Conservation (phyloP, 2,329 filamentous ascomycete species). For the Knoxdaviesia capensis region DNA sequence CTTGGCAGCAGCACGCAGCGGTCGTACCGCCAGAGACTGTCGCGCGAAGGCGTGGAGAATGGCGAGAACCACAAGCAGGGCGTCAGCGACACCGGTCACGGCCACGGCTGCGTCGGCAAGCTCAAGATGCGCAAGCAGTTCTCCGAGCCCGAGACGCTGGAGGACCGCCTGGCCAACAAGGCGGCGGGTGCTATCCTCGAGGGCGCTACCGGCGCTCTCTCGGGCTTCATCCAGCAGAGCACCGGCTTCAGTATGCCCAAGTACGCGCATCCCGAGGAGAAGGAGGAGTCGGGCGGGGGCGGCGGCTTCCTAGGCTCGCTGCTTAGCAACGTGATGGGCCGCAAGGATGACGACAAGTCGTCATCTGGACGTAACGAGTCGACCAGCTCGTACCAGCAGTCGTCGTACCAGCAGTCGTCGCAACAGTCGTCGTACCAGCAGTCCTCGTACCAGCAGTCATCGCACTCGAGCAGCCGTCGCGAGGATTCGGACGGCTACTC, state of each 20-base stretch:
- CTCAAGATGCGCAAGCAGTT: conserved; percentile 57
- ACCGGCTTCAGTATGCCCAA: conserved; percentile 20
- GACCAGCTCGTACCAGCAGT: not conserved
- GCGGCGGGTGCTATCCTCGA: conserved; percentile 36
- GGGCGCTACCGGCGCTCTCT: conserved; percentile 33
- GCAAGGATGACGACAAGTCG: conserved; percentile 18
- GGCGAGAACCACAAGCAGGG: conserved; percentile 77
- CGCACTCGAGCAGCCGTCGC: conserved; percentile 13
- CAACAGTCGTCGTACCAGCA: not conserved
- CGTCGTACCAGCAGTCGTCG: conserved; percentile 2
- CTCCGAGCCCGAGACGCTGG: conserved; percentile 22
- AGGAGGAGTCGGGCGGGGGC: conserved; percentile 37
- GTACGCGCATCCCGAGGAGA: conserved; percentile 11
- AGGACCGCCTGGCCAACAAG: conserved; percentile 34
- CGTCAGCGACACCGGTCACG: conserved; percentile 64
- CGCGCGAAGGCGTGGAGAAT: conserved; percentile 53
- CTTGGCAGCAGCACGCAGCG: conserved; percentile 42
- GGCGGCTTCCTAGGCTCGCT: conserved; percentile 51
- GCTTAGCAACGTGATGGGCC: conserved; percentile 34
- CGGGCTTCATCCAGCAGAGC: conserved; percentile 23
- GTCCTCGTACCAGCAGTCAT: conserved; percentile 2
- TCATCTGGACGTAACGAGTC: no score
- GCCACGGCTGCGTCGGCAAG: conserved; percentile 64
- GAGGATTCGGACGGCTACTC: conserved; percentile 1
- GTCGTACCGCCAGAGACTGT: conserved; percentile 54